Conservation (phyloP, 495 filamentous ascomycete species). For the Neurospora pannonica region DNA sequence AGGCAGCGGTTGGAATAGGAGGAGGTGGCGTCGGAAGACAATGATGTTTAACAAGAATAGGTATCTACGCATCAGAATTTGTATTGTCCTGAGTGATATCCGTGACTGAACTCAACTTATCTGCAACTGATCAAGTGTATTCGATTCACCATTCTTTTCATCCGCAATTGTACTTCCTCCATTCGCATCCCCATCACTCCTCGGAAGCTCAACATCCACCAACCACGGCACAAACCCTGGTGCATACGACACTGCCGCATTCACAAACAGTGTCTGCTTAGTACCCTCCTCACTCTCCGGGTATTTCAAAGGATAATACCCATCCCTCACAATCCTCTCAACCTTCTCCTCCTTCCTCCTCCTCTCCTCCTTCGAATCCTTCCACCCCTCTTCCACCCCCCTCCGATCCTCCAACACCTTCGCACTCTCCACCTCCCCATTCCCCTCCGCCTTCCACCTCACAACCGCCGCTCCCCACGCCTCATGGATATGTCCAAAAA, state of each 20-base stretch:
- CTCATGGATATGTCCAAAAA: conserved; percentile 71
- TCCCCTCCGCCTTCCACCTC: conserved; percentile 31
- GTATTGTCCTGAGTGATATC: background rate
- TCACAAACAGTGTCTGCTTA: conserved; percentile 59
- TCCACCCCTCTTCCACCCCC: conserved; percentile 18
- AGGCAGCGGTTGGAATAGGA: background rate
- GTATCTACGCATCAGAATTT: background rate
- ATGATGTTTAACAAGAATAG: background rate
- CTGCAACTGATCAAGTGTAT: background rate
- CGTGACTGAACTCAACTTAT: background rate
- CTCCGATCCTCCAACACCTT: conserved; percentile 31
- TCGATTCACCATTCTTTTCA: background rate
- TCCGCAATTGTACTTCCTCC: background rate
- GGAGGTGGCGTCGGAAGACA: background rate
- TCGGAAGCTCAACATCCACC: conserved; percentile 46
- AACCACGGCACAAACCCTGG: conserved; percentile 49
- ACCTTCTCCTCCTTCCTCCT: conserved; percentile 3
- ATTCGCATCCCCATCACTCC: background rate
- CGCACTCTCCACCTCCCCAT: conserved; percentile 4
- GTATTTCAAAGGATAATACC: conserved; percentile 15
- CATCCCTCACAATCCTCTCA: background rate
- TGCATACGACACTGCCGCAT: conserved; percentile 47
- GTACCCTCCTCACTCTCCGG: conserved; percentile 31
- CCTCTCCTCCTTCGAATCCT: conserved; percentile 7
- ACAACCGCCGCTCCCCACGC: conserved; percentile 57